Base-by-base conservation (phyloP, 139 green algal genomes). In the Picochlorum sp. region DNA sequence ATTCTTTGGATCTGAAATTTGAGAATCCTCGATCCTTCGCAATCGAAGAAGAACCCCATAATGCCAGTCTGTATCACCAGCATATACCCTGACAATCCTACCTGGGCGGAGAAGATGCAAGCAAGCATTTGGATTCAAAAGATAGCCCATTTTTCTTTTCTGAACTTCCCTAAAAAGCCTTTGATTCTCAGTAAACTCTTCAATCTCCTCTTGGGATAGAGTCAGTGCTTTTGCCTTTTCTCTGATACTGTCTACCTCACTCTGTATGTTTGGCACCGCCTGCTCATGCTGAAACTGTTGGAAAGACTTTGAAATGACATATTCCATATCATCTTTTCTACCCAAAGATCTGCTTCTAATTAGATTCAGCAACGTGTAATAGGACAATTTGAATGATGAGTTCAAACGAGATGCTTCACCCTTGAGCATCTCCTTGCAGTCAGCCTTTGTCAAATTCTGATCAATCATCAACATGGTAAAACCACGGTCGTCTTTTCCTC, bases 341-440 rank as follows among this genome's bases (percentile, higher is more conserved):
- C 83, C 88, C 70, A 98, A 88, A 56, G 85, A 66, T 5, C 83
- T 75, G 24, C 47, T 54, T 9, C 79, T 68, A 62, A 94, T 57
- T 65, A 96, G 82, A 73, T 98, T 98, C 28, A 98, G 81, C 75
- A 98, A 82, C 13, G 84, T 92, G 72, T 96, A 95, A 77, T 95
- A 96, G 28, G 69, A 90, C 50, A 96, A 83, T 60, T 79, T 80
- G 86, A 95, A 96, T 24, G 67, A 80, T 60, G 74, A 86, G 30
- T 83, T 11, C 47, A 91, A 79, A 1, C 85, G 81, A 21, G 54
- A 70, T 6, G 86, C 76, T 68, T 85, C 85, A 57, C 83, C 85
- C 61, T 81, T 60, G 49, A 81, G 59, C 45, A 85, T 83, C 7
- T 60, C 47, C 66, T 68, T 77, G 67, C 67, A 70, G 0, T 70